These are phyloP conservation scores for Trichomonas gallinae DNA, from an alignment of 208 protist species.

Conservation along the genomic window DNA sequence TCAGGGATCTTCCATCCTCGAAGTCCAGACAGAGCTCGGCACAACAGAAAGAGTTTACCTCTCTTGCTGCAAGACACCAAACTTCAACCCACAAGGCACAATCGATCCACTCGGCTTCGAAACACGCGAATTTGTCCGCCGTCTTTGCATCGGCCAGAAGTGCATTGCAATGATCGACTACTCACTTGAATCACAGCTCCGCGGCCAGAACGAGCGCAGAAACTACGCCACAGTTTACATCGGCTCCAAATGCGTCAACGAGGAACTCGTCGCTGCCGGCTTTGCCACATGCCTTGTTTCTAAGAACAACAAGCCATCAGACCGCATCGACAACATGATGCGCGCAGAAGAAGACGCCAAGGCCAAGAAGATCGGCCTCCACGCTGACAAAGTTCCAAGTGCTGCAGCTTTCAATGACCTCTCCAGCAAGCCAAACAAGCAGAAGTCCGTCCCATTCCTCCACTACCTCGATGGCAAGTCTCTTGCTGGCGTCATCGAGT, in stretches of 20 bases:
- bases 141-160: neutral
- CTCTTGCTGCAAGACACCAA: neutral
- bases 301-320: neutral
- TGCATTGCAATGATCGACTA: neutral
- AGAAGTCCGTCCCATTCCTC: neutral
- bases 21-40: neutral
- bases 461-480: neutral
- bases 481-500: neutral
- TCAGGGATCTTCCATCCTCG: neutral
- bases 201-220: neutral
- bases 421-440: neutral
- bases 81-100: neutral
- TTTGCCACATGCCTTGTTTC: neutral
- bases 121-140: neutral
- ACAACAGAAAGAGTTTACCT: neutral
- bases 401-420: neutral
- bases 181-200: neutral
- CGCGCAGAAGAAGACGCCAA: neutral
- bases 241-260: neutral
- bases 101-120: neutral
- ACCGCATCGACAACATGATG: neutral
- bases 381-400: no score
- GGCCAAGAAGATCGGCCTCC: neutral
- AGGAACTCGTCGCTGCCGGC: neutral
- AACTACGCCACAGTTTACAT: neutral